A percentile compares a stretch with the other conserved stretches of the same genome.
These are phyloP conservation scores for Physcia stellaris DNA, from an alignment of 495 filamentous ascomycete species.

Conservation along the genomic window DNA sequence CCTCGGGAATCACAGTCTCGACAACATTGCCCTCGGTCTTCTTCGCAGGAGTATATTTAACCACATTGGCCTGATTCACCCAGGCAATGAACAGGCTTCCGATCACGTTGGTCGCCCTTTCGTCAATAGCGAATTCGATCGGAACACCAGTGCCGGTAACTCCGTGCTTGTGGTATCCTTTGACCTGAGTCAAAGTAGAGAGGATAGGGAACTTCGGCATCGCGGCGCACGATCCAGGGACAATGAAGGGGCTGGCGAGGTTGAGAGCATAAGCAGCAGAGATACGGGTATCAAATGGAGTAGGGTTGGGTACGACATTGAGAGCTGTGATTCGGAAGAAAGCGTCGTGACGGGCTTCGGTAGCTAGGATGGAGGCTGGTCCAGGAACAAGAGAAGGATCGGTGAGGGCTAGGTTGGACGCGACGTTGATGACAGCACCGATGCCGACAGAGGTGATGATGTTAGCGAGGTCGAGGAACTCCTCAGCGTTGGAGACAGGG, in stretches of 20 bases:
- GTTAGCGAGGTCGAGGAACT: conserved; percentile 42
- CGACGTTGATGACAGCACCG: conserved; percentile 48
- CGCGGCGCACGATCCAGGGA: conserved; percentile 38
- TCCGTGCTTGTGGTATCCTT: background rate
- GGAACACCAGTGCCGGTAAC: background rate
- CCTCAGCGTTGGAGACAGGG: conserved; percentile 29
- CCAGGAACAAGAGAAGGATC: conserved; percentile 34
- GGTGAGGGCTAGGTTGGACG: conserved; percentile 35
- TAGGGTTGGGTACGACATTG: conserved; percentile 37
- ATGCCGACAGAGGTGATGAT: conserved; percentile 50
- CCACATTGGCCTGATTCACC: conserved; percentile 10
- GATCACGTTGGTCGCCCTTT: background rate
- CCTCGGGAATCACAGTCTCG: background rate
- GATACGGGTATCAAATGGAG: conserved; percentile 44
- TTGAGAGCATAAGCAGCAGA: conserved; percentile 48
- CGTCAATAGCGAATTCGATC: background rate
- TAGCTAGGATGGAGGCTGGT: conserved; percentile 39
- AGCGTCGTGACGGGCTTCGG: conserved; percentile 55
- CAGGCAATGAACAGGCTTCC: conserved; percentile 3
- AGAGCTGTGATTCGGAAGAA: conserved; percentile 47
- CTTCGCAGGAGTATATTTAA: conserved; percentile 3
- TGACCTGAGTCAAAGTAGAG: background rate
- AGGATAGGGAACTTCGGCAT: background rate
- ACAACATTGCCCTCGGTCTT: background rate
- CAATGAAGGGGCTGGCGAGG: conserved; percentile 29